These are phyloP conservation scores for Cyberlindnera xylosilytica DNA, from an alignment of 805 yeast species.

Conservation along the genomic window DNA sequence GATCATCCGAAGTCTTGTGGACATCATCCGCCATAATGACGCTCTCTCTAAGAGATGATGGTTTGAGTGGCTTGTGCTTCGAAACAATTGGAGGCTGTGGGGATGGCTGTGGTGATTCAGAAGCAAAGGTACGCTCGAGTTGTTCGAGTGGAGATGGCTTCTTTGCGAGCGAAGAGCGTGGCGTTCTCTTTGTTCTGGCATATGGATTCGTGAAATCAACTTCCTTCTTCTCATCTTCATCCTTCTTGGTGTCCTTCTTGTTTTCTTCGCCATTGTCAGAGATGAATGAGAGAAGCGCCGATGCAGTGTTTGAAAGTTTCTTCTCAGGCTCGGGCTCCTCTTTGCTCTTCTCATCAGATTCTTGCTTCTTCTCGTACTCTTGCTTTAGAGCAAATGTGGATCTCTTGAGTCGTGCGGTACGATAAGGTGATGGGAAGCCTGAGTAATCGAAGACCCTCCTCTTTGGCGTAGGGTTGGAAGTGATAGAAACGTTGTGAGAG, in stretches of 20 bases:
- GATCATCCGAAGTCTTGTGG: not conserved
- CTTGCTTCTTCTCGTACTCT: conserved; percentile 8
- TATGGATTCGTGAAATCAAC: conserved; percentile 40
- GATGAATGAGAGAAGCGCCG: conserved; percentile 45
- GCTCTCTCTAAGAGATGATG: conserved; percentile 36
- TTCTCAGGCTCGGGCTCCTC: conserved; percentile 16
- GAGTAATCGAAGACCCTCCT: conserved; percentile 36
- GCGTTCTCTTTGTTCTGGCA: conserved; percentile 17
- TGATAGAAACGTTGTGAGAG: conserved; percentile 8
- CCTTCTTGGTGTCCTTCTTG: conserved; percentile 4
- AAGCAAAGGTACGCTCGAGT: conserved; percentile 21
- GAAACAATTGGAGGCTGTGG: conserved; percentile 5
- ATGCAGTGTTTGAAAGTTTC: conserved; percentile 45
- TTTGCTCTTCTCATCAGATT: conserved; percentile 6
- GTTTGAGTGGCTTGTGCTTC: conserved; percentile 35
- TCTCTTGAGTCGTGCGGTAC: conserved; percentile 29
- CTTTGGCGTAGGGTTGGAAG: conserved; percentile 23
- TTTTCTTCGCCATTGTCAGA: conserved; percentile 26
- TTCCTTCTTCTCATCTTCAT: conserved; percentile 5
- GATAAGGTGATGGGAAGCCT: conserved; percentile 37
- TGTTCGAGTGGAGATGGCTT: conserved; percentile 21
- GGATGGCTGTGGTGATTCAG: conserved; percentile 3
- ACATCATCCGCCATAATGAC: conserved; percentile 22
- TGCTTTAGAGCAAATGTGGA: conserved; percentile 11
- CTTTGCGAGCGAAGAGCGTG: conserved; percentile 1